Evolutionary conservation across 345 rosid species (phyloP), one percentile per base, ranked within the genome.

Genomic region (Raphanus raphanistrum): DNA sequence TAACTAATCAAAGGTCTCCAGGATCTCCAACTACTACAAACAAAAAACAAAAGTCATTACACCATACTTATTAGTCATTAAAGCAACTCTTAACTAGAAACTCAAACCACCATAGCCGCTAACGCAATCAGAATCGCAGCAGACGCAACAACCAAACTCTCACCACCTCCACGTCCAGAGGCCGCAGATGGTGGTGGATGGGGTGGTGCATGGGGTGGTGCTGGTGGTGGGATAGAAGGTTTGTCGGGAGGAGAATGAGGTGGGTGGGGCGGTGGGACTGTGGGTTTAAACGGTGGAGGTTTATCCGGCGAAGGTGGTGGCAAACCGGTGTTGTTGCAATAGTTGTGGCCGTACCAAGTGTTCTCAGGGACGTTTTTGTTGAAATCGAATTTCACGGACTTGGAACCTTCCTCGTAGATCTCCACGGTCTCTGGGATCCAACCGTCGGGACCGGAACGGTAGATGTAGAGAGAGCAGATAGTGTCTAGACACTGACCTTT

Each of bases 401-500:
- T 75, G 28, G 61, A 58, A 59, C 73, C 79, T 75, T 75, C 79
- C 8, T 75, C 5, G 62, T 29, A 75, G 11, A 75, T 13, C 61
- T 75, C 79, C 27, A 75, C 5, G 10, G 73, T 43, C 16, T 68
- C 48, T 1, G 79, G 79, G 52, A 75, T 67, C 79, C 79, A 75
- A 25, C 79, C 73, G 36, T 75, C 79, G 1, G 17, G 61, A 68
- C 79, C 79, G 4, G 68, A 43, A 59, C 73, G 79, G 36, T 67
- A 75, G 12, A 75, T 67, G 61, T 68, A 43, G 73, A 68, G 16
- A 10, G 79, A 75, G 11, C 79, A 75, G 12, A 75, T 68, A 17
- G 52, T 13, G 60, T 75, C n/a, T 26, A 75, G 79, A 68, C 79
- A 75, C 25, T 68, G 52, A 48, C 79, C 79, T 68, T 75, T 75